Conservation (phyloP, 1,284 basidiomycete genomes). For the Uromyces viciae-fabae region DNA sequence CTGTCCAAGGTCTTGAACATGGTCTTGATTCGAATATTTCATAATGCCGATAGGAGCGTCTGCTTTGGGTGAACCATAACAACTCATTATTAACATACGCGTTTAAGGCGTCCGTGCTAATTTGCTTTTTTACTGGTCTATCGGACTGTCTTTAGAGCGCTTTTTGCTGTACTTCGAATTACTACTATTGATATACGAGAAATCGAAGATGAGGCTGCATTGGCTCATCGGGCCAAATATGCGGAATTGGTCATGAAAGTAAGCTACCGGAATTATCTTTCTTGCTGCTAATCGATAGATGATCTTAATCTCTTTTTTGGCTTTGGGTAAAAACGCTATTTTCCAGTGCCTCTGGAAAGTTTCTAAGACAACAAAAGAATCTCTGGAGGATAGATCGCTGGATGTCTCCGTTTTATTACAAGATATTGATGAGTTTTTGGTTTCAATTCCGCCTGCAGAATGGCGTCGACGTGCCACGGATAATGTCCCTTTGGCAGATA, state of each 20-base stretch:
- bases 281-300: conserved; percentile 21
- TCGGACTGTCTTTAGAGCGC: conserved; percentile 57
- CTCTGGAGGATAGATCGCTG: conserved; percentile 73
- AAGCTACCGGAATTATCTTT: not conserved
- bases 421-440: conserved; percentile 90
- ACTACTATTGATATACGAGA: conserved; percentile 80
- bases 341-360: conserved; percentile 88
- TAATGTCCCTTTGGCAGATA: conserved; percentile 87
- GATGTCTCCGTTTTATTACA: conserved; percentile 83
- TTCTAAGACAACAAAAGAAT: conserved; percentile 86
- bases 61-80: conserved; percentile 72
- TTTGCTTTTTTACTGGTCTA: not conserved
- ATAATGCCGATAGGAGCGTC: conserved; percentile 81
- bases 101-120: not conserved
- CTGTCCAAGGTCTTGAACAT: conserved; percentile 95
- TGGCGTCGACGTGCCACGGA: conserved; percentile 87
- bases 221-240: conserved; percentile 65
- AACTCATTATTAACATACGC: not conserved
- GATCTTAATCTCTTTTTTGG: not conserved
- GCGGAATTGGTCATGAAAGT: conserved; percentile 88
- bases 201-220: conserved; percentile 51
- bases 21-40: conserved; percentile 89
- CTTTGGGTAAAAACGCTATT: not conserved
- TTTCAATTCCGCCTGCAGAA: conserved; percentile 88
- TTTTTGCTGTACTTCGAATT: conserved; percentile 78